These are phyloP conservation scores for Endoconidiophora laricicola DNA, from an alignment of 2,329 filamentous ascomycete genomes.

Conservation along the genomic window DNA sequence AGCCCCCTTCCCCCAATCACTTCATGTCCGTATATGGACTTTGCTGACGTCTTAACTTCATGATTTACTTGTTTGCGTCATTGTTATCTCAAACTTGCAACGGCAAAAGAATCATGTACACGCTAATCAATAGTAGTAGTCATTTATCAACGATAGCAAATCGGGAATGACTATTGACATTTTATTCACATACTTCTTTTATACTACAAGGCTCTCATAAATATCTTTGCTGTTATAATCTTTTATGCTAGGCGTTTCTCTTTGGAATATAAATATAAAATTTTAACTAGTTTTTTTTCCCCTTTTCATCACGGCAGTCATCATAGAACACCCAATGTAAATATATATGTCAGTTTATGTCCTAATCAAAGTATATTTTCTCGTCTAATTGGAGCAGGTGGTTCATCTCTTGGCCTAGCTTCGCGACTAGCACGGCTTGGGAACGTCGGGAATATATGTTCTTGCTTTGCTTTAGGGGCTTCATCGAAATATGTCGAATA, in stretches of 20 bases:
- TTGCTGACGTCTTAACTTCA: background rate
- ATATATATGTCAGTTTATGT: background rate
- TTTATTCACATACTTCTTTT: background rate
- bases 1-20: background rate
- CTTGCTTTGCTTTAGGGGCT: constrained; percentile 75
- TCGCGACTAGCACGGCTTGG: constrained; percentile 91
- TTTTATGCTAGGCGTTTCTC: background rate
- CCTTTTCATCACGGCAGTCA: background rate
- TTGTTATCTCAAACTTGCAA: no score
- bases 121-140: background rate
- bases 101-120: no score
- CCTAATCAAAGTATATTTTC: constrained; percentile 21
- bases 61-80: background rate
- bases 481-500: constrained; percentile 73
- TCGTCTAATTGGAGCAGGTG: constrained; percentile 68
- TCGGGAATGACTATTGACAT: no score
- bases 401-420: constrained; percentile 48
- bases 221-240: background rate
- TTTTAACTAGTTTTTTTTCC: background rate
- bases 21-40: constrained; percentile 4
- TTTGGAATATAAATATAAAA: background rate
- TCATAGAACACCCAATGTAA: background rate
- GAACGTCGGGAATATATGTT: constrained; percentile 91
- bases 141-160: background rate
- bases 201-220: background rate